Percentiles rank a stretch among this genome's conserved stretches.
Evolutionary conservation across 192 early-diverging fungal species (phyloP).

Genomic region (Cetraspora pellucida): DNA sequence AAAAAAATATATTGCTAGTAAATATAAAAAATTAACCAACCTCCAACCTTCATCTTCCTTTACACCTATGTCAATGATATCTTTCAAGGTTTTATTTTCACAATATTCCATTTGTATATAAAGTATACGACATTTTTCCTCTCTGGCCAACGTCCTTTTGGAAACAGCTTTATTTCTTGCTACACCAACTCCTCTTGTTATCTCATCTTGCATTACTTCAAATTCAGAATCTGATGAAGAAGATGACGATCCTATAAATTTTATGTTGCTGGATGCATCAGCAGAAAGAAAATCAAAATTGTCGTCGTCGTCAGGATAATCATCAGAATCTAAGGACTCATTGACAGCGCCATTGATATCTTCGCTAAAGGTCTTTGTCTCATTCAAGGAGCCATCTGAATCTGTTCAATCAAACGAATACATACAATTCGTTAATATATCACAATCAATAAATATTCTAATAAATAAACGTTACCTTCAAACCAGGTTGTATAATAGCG

Average conservation of each 20-base stretch:
- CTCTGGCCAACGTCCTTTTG: conserved; percentile 22
- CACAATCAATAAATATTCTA: not conserved
- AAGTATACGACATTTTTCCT: conserved; percentile 57
- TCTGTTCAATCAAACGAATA: conserved; percentile 27
- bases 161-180: not conserved
- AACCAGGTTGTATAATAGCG: conserved; percentile 91
- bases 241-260: not conserved
- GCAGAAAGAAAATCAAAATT: conserved; percentile 53
- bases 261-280: conserved; percentile 35
- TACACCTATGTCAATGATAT: conserved; percentile 78
- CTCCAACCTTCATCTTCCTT: conserved; percentile 80
- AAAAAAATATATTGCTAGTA: not conserved
- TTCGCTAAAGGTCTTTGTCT: conserved; percentile 34
- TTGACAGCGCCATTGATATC: conserved; percentile 31
- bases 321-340: conserved; percentile 29
- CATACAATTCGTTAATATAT: not conserved
- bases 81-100: conserved; percentile 87
- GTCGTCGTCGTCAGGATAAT: conserved; percentile 32
- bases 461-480: conserved; percentile 58
- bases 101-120: conserved; percentile 99
- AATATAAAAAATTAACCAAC: not conserved
- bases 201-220: not conserved
- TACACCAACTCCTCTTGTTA: not conserved
- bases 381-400: conserved; percentile 42
- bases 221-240: conserved; percentile 5